Evolutionary conservation across 331 rosid genomes (phyloP).

Genomic region (Quercus lobata): DNA sequence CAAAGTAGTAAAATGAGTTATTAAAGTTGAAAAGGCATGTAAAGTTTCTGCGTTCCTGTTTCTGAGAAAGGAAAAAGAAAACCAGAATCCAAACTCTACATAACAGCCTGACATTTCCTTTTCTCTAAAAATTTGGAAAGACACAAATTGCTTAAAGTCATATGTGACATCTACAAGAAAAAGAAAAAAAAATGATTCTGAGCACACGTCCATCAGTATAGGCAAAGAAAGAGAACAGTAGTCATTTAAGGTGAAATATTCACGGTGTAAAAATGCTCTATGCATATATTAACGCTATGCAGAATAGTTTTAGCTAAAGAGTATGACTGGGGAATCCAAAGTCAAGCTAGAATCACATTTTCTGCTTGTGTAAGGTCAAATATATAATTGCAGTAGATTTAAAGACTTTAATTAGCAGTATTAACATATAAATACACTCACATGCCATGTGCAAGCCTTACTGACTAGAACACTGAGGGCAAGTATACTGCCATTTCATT

Average conservation of each 20-base stretch:
- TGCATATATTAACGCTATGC: not conserved
- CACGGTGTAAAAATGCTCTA: not conserved
- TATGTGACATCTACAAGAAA: not conserved
- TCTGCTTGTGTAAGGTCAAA: not conserved
- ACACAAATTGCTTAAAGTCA: not conserved
- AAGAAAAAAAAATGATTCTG: not conserved
- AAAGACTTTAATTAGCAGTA: not conserved
- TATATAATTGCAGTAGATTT: not conserved
- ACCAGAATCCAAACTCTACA: not conserved
- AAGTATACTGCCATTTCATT: not conserved
- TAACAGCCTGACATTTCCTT: not conserved
- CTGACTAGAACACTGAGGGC: not conserved
- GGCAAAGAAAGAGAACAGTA: not conserved
- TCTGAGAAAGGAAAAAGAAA: not conserved
- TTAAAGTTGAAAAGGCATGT: not conserved
- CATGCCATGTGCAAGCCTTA: not conserved
- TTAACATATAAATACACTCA: not conserved
- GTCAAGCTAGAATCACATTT: not conserved
- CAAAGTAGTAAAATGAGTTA: not conserved
- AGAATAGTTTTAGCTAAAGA: not conserved
- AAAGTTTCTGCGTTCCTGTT: not conserved
- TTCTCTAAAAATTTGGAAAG: not conserved
- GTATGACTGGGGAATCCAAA: not conserved
- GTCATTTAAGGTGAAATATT: not conserved
- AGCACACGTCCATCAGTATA: not conserved